Conservation (phyloP, 1,284 basidiomycete genomes). For the Microbotryomycetes sp. region DNA sequence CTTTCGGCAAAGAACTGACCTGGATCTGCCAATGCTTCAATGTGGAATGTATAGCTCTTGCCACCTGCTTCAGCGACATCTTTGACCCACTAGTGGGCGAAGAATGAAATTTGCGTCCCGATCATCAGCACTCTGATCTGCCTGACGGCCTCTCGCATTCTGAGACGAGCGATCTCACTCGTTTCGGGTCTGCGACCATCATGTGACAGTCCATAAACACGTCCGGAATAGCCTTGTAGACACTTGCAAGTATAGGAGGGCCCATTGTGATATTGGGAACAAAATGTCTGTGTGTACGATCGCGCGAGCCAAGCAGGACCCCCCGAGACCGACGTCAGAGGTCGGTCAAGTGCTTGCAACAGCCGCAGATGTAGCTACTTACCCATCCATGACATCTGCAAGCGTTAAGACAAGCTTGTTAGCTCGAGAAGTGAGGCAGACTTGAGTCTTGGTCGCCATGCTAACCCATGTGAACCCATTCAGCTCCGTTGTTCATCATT, state of each 20-base stretch:
- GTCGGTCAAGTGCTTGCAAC: constrained; percentile 28
- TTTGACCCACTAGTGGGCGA: constrained; percentile 93
- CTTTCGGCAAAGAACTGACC: constrained; percentile 58
- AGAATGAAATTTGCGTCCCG: neutral
- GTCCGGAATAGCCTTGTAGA: constrained; percentile 81
- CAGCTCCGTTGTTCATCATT: constrained; percentile 84
- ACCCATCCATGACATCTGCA: constrained; percentile 94
- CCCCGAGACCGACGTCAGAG: neutral
- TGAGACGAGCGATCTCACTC: constrained; percentile 49
- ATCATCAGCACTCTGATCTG: neutral
- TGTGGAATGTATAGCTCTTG: constrained; percentile 91
- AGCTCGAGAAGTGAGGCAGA: neutral
- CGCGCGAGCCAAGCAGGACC: neutral
- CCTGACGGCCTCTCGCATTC: neutral
- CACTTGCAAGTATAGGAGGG: constrained; percentile 78
- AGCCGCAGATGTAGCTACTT: constrained; percentile 32
- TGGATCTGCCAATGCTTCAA: constrained; percentile 65
- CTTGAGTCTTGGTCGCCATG: neutral
- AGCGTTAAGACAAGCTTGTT: neutral
- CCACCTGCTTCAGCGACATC: constrained; percentile 95
- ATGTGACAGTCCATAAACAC: constrained; percentile 99
- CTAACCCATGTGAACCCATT: constrained; percentile 93
- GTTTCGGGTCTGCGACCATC: constrained; percentile 95
- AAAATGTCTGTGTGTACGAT: constrained; percentile 63
- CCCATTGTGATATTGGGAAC: constrained; percentile 95